A percentile compares a stretch with the other conserved stretches of the same genome.
Evolutionary conservation across 805 yeast genomes (phyloP).

Genomic region (Zygosaccharomyces bisporus): DNA sequence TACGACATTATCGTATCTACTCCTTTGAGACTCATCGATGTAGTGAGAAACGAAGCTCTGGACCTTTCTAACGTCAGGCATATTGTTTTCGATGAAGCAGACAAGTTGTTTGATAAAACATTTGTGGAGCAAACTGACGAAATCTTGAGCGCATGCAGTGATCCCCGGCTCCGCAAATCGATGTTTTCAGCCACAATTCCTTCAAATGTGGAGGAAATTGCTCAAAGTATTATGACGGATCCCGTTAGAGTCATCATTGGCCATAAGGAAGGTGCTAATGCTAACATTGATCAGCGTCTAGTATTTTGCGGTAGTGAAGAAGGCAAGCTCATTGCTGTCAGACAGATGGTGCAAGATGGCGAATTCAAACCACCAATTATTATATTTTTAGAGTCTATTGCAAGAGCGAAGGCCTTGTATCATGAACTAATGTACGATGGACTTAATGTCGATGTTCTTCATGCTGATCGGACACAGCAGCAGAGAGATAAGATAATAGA

Average conservation of each 20-base stretch:
- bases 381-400: conserved; percentile 85
- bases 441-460: conserved; percentile 90
- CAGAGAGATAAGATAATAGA: conserved; percentile 86
- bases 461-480: conserved; percentile 84
- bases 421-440: conserved; percentile 91
- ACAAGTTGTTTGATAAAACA: conserved; percentile 79
- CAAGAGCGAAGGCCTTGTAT: conserved; percentile 91
- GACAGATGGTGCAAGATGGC: conserved; percentile 81
- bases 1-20: conserved; percentile 83
- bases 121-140: conserved; percentile 90
- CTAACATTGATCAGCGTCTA: conserved; percentile 75
- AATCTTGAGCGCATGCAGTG: conserved; percentile 47
- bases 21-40: conserved; percentile 82
- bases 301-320: conserved; percentile 89
- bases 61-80: conserved; percentile 65
- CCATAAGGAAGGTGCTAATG: conserved; percentile 88
- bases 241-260: conserved; percentile 88
- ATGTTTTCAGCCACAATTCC: conserved; percentile 96
- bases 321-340: conserved; percentile 88
- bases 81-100: conserved; percentile 92
- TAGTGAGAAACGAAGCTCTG: conserved; percentile 57
- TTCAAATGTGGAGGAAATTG: conserved; percentile 85
- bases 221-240: conserved; percentile 75
- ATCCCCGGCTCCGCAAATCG: conserved; percentile 55
- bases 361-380: conserved; percentile 90